Conservation (phyloP, 148 eudicot species). For the Rhododendron williamsianum region DNA sequence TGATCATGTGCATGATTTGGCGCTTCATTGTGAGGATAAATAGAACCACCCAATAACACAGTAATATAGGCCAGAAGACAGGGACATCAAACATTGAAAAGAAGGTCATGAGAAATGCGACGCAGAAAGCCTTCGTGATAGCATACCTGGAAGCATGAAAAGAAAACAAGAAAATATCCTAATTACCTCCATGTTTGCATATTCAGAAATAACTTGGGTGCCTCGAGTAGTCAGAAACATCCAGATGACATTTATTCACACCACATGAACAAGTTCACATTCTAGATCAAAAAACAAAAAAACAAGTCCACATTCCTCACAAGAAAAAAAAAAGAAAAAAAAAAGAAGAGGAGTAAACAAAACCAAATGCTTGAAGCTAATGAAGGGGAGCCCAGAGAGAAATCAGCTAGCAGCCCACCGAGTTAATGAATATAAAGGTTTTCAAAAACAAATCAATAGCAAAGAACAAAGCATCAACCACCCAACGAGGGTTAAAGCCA, state of each 20-base stretch:
- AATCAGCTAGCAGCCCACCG: neutral
- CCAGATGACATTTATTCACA: neutral
- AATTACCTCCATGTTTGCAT: neutral
- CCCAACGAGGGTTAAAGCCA: neutral
- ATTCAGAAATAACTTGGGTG: neutral
- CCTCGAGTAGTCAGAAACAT: neutral
- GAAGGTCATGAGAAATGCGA: constrained; percentile 56
- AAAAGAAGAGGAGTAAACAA: neutral
- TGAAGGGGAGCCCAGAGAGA: neutral
- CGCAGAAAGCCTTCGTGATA: constrained; percentile 55
- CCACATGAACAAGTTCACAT: neutral
- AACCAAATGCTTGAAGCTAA: neutral
- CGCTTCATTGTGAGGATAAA: constrained; percentile 83
- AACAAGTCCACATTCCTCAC: neutral
- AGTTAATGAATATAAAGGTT: neutral
- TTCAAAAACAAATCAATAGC: neutral
- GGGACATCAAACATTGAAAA: constrained; percentile 60
- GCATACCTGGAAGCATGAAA: constrained; percentile 46
- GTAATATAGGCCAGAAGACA: constrained; percentile 70
- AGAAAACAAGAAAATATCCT: neutral
- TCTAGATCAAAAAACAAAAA: neutral
- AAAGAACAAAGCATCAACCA: neutral
- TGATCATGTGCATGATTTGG: constrained; percentile 80
- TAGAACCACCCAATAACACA: constrained; percentile 63
- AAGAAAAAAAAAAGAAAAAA: neutral